A percentile compares a stretch with the other conserved stretches of the same genome.
phyloP scores from a whole-genome alignment of 2,329 filamentous ascomycete species.

The Fusarium sp. region DNA sequence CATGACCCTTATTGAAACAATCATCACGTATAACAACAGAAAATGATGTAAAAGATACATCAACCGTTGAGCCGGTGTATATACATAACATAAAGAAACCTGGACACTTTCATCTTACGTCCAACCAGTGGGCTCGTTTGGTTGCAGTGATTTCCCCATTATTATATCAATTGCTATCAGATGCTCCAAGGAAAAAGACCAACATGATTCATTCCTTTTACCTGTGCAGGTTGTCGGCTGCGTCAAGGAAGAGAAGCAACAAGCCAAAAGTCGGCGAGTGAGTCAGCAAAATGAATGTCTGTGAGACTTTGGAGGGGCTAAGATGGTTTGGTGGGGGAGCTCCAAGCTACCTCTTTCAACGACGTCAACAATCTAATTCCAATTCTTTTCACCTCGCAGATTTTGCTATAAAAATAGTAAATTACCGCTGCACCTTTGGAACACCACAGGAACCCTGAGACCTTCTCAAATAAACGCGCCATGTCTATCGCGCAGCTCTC shows the following conservation, averaged over 20 bases:
- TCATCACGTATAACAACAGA: neutral
- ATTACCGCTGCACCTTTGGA: neutral
- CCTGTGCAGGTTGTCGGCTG: neutral
- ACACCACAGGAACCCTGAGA: neutral
- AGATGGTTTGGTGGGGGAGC: slow-evolving; percentile 38
- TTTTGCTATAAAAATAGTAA: no score
- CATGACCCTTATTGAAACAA: neutral
- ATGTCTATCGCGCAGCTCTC: slow-evolving; percentile 78
- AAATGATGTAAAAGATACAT: neutral
- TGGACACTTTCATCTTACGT: neutral
- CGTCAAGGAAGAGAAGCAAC: neutral
- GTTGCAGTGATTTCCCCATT: neutral
- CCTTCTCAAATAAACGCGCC: neutral
- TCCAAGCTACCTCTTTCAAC: slow-evolving; percentile 38
- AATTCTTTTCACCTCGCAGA: neutral
- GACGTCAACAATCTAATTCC: slow-evolving; percentile 32
- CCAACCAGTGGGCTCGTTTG: no score
- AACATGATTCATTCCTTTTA: neutral
- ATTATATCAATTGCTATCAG: neutral
- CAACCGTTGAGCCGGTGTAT: neutral
- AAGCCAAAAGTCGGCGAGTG: slow-evolving; percentile 34
- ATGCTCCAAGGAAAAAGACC: neutral
- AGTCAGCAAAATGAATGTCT: slow-evolving; percentile 32
- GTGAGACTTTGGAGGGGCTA: slow-evolving; percentile 35
- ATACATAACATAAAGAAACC: neutral